A percentile compares a stretch with the other conserved stretches of the same genome.
Evolutionary conservation across 768 basidiomycete species (phyloP).

Genomic region (Tricholoma terreum): DNA sequence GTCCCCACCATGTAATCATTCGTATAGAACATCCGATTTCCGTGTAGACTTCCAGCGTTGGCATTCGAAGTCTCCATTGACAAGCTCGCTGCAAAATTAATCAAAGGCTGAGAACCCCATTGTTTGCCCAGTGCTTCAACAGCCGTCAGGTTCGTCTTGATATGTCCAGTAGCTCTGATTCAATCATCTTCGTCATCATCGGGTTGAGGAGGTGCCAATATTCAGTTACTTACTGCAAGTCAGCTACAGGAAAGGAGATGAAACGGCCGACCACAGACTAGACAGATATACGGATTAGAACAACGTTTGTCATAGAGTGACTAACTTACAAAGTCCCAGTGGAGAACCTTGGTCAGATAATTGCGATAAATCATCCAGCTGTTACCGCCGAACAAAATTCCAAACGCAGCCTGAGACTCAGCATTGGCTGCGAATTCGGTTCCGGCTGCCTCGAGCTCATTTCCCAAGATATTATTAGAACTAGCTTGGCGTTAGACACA

Average conservation of each 20-base stretch:
- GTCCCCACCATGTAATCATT: constrained; percentile 20
- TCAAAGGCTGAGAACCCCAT: constrained; percentile 34
- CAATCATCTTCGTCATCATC: not conserved
- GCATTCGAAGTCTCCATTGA: constrained; percentile 11
- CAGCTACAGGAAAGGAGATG: not conserved
- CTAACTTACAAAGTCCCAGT: constrained; percentile 69
- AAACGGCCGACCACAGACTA: constrained; percentile 41
- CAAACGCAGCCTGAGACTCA: constrained; percentile 46
- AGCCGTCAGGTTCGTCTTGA: constrained; percentile 42
- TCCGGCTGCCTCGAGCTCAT: constrained; percentile 59
- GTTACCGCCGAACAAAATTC: constrained; percentile 52
- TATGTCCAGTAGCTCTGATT: constrained; percentile 36
- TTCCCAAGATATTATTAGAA: constrained; percentile 56
- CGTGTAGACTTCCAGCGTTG: constrained; percentile 19
- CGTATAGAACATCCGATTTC: constrained; percentile 25
- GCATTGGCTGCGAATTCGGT: constrained; percentile 52
- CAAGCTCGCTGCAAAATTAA: constrained; percentile 25
- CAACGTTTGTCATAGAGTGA: not conserved
- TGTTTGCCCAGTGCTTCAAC: constrained; percentile 35
- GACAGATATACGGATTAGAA: not conserved
- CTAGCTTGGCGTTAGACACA: constrained; percentile 26
- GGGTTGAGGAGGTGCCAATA: too few species aligned
- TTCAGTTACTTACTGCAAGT: not conserved
- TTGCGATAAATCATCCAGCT: constrained; percentile 72
- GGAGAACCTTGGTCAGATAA: constrained; percentile 49